Evolutionary conservation across 805 yeast genomes (phyloP).

Genomic region (Wickerhamiella domercqiae): DNA sequence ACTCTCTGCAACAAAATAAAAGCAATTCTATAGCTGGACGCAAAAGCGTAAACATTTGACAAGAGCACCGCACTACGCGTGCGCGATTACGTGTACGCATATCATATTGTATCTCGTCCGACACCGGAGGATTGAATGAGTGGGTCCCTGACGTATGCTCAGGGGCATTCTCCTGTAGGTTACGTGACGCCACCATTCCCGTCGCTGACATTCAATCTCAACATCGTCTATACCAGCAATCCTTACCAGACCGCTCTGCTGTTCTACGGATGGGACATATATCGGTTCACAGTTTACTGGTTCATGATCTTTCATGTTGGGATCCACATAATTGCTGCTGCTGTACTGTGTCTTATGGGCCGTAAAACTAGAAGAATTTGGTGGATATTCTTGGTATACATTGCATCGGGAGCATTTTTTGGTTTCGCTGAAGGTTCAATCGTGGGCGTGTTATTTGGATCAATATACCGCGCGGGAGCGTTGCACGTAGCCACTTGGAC

Average conservation of each 20-base stretch:
- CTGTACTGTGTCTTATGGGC: constrained; percentile 39
- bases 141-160: constrained; percentile 14
- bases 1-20: too few species aligned
- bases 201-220: constrained; percentile 30
- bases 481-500: constrained; percentile 92
- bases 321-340: constrained; percentile 51
- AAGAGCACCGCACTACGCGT: too few species aligned
- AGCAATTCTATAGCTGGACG: too few species aligned
- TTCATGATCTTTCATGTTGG: constrained; percentile 49
- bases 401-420: constrained; percentile 25
- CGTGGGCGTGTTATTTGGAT: constrained; percentile 58
- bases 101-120: too few species aligned
- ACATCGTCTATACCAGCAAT: constrained; percentile 8
- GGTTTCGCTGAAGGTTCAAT: constrained; percentile 63
- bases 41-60: too few species aligned
- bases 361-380: constrained; percentile 28
- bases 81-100: too few species aligned
- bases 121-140: too few species aligned
- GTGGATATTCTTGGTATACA: constrained; percentile 27
- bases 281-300: constrained; percentile 78
- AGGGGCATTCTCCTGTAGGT: constrained; percentile 50
- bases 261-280: constrained; percentile 56
- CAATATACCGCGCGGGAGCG: constrained; percentile 64
- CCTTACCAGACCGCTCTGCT: constrained; percentile 38
- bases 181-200: constrained; percentile 71